Evolutionary conservation across 2,329 filamentous ascomycete genomes (phyloP).

Genomic region (Boeremia exigua): DNA sequence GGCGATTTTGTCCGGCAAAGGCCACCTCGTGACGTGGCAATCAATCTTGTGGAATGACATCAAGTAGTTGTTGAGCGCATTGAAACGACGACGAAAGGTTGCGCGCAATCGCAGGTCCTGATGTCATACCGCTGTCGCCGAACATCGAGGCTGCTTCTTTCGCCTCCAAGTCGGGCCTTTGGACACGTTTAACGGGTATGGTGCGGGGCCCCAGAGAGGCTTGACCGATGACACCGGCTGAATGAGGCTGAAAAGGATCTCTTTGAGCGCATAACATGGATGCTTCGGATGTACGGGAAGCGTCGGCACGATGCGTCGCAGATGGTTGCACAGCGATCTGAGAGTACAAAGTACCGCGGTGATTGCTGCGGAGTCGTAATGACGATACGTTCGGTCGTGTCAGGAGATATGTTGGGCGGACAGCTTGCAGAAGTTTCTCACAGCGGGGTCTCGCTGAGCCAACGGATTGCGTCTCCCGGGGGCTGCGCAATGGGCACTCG

Average conservation of each 20-base stretch:
- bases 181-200: slow-evolving; percentile 16
- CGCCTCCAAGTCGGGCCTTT: slow-evolving; percentile 27
- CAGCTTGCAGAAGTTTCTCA: slow-evolving; percentile 20
- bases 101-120: slow-evolving; percentile 1
- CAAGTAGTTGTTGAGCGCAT: not conserved
- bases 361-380: slow-evolving; percentile 11
- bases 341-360: slow-evolving; percentile 5
- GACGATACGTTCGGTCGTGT: slow-evolving; percentile 10
- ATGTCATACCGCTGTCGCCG: slow-evolving; percentile 24
- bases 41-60: slow-evolving; percentile 8
- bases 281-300: slow-evolving; percentile 4
- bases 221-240: slow-evolving; percentile 18
- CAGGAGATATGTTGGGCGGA: slow-evolving; percentile 20
- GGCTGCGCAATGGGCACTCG: slow-evolving; percentile 10
- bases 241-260: slow-evolving; percentile 16
- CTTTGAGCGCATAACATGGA: slow-evolving; percentile 20
- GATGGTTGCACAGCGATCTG: not conserved
- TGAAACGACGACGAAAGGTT: not conserved
- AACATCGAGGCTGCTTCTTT: slow-evolving; percentile 8
- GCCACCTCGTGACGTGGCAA: slow-evolving; percentile 5
- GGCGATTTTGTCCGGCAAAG: slow-evolving; percentile 2
- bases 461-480: slow-evolving; percentile 14
- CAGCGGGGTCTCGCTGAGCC: slow-evolving; percentile 20
- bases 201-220: slow-evolving; percentile 37
- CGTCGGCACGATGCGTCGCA: slow-evolving; percentile 18